These are phyloP conservation scores for Rosa lucieae DNA, from an alignment of 306 rosid species.

Conservation along the genomic window DNA sequence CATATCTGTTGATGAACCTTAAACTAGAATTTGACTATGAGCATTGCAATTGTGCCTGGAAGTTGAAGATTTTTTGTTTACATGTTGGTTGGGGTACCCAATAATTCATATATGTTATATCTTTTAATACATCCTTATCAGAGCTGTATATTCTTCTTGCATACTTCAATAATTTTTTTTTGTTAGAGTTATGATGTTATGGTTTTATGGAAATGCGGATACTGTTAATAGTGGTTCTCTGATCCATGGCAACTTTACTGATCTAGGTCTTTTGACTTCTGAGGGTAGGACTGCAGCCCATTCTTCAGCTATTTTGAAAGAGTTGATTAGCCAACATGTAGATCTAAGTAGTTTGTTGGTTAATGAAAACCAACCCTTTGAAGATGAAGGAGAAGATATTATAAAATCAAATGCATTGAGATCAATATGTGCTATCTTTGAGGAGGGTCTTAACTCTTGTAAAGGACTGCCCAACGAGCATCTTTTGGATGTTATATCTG, in stretches of 20 bases:
- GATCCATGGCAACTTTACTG: conserved; percentile 34
- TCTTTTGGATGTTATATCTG: conserved; percentile 63
- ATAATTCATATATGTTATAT: background rate
- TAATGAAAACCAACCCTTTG: conserved; percentile 32
- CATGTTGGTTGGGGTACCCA: background rate
- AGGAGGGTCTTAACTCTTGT: conserved; percentile 47
- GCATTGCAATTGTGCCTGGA: background rate
- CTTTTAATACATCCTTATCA: background rate
- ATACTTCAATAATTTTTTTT: background rate
- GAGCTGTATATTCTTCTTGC: background rate
- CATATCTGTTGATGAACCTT: conserved; percentile 2
- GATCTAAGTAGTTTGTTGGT: conserved; percentile 34
- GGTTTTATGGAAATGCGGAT: background rate
- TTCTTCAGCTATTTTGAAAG: conserved; percentile 59
- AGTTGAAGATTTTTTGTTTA: background rate
- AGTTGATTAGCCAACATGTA: conserved; percentile 53
- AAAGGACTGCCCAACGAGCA: conserved; percentile 67
- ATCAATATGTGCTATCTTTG: conserved; percentile 61
- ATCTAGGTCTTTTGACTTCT: conserved; percentile 65
- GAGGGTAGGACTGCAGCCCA: conserved; percentile 64
- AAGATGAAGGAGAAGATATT: conserved; percentile 38
- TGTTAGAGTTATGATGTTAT: background rate
- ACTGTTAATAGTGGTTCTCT: conserved; percentile 24
- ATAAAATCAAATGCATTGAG: conserved; percentile 46
- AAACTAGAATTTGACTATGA: background rate